Conservation (phyloP, 1,139 yeast genomes). For the Yamadazyma blattariae region DNA sequence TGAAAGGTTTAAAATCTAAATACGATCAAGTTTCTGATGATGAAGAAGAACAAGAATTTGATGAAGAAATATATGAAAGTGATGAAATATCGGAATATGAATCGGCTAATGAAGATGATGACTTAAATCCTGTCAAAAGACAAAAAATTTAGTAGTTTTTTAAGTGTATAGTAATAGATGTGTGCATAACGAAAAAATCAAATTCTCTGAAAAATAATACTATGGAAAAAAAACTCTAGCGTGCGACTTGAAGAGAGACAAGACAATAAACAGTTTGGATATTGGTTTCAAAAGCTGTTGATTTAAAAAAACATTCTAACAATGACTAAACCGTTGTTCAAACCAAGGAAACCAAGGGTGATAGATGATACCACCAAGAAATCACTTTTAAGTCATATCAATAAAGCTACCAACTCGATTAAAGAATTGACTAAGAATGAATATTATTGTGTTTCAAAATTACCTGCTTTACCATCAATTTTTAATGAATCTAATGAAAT, state of each 20-base stretch:
- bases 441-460: constrained; percentile 56
- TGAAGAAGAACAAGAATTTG: constrained; percentile 41
- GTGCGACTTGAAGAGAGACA: too few species aligned
- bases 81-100: constrained; percentile 31
- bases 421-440: constrained; percentile 52
- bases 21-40: constrained; percentile 70
- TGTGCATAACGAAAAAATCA: too few species aligned
- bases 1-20: constrained; percentile 93
- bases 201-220: too few species aligned
- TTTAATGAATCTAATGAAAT: constrained; percentile 21
- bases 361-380: constrained; percentile 1
- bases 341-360: constrained; percentile 4
- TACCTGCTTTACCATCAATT: constrained; percentile 56
- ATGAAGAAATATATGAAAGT: constrained; percentile 32
- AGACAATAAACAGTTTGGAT: too few species aligned
- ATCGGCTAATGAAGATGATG: constrained; percentile 22
- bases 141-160: constrained; percentile 14
- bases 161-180: too few species aligned
- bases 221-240: too few species aligned
- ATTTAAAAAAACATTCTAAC: too few species aligned
- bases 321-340: constrained; percentile 8
- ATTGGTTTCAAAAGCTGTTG: too few species aligned
- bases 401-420: constrained; percentile 1
- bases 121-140: constrained; percentile 23
- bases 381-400: not conserved